Conservation (phyloP, 176 grass and related monocot genomes). For the Elaeis guineensis region DNA sequence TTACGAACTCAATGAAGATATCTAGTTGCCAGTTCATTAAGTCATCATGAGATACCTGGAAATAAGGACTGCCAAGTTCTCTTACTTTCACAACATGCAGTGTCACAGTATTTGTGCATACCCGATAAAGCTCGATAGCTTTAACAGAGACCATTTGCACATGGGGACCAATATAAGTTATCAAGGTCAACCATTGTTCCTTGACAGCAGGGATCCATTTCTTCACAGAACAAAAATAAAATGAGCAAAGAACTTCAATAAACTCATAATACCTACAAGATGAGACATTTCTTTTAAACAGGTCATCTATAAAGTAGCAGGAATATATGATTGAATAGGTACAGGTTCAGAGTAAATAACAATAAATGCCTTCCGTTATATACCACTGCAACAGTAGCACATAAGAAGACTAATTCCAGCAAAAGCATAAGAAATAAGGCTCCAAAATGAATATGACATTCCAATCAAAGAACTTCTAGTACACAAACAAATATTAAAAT, state of each 20-base stretch:
- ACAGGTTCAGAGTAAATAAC: too few species aligned
- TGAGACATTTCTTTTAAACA: neutral
- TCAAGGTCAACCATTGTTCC: neutral
- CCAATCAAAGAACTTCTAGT: too few species aligned
- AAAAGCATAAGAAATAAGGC: too few species aligned
- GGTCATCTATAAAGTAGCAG: too few species aligned
- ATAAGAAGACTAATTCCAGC: too few species aligned
- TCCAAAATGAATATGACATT: too few species aligned
- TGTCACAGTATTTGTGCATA: neutral
- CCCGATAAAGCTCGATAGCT: slow-evolving; percentile 3
- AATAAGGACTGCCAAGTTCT: neutral
- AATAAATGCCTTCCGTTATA: too few species aligned
- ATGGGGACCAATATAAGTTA: neutral
- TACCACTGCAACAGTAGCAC: too few species aligned
- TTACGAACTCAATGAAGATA: neutral
- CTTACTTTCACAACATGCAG: neutral
- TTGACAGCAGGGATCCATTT: slow-evolving; percentile 21
- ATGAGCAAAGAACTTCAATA: neutral
- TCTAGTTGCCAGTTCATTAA: neutral
- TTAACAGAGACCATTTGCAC: slow-evolving; percentile 1
- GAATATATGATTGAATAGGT: too few species aligned
- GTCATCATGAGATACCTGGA: neutral
- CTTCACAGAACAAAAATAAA: neutral
- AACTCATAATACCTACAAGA: neutral
- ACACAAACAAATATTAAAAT: too few species aligned